A percentile compares a stretch with the other conserved stretches of the same genome.
Evolutionary conservation across 2,329 filamentous ascomycete genomes (phyloP).

Genomic region (Cercospora sp.): DNA sequence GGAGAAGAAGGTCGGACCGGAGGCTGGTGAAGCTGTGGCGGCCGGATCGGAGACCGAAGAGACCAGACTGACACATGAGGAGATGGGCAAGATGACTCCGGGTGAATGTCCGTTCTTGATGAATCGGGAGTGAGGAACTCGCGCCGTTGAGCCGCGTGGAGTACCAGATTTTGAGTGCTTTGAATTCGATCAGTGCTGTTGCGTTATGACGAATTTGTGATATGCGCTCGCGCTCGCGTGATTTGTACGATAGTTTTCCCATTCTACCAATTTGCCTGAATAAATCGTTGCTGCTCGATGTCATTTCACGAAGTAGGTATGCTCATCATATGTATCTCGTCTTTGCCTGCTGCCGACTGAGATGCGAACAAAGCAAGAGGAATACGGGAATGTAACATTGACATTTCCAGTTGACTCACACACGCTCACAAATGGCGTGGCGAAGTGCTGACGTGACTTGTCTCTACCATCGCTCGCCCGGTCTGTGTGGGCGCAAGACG

Average conservation of each 20-base stretch:
- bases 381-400: neutral
- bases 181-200: neutral
- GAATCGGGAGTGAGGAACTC: conserved; percentile 38
- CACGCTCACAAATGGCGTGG: neutral
- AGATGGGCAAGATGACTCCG: conserved; percentile 39
- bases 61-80: conserved; percentile 39
- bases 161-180: neutral
- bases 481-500: neutral
- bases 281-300: neutral
- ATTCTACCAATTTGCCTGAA: neutral
- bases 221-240: neutral
- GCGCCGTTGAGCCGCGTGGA: neutral
- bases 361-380: neutral
- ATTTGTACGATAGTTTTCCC: neutral
- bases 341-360: neutral
- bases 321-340: neutral
- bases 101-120: conserved; percentile 42
- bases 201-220: neutral
- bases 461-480: neutral
- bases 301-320: neutral
- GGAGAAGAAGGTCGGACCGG: conserved; percentile 37
- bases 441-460: neutral
- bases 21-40: conserved; percentile 41
- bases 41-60: conserved; percentile 36
- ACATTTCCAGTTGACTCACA: neutral